phyloP scores from a whole-genome alignment of 106 monocot species.

The Apostasia ramifera region DNA sequence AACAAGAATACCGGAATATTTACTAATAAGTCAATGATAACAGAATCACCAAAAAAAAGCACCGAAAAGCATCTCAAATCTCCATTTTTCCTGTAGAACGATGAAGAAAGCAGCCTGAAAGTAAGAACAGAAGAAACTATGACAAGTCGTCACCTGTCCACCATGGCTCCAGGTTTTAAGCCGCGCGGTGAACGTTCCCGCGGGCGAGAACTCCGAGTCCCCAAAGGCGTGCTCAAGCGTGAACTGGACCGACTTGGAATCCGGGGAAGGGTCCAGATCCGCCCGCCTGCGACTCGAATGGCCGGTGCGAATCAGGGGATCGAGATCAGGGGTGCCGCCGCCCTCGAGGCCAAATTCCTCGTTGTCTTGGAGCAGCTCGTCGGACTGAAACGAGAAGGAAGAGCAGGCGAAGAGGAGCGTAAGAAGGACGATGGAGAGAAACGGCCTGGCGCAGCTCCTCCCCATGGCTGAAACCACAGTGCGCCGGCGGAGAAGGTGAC shows the following conservation, averaged over 20 bases:
- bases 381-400: slow-evolving; percentile 55
- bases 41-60: background rate
- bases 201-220: slow-evolving; percentile 46
- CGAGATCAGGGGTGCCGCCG: slow-evolving; percentile 15
- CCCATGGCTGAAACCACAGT: background rate
- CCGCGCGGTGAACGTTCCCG: slow-evolving; percentile 82
- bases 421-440: slow-evolving; percentile 7
- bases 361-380: slow-evolving; percentile 67
- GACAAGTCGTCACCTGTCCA: slow-evolving; percentile 27
- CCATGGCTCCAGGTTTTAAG: slow-evolving; percentile 75
- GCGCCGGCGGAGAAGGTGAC: background rate
- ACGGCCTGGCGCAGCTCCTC: background rate
- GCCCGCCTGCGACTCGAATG: slow-evolving; percentile 10
- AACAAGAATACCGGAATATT: too few species aligned
- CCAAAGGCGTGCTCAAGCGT: slow-evolving; percentile 75
- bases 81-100: background rate
- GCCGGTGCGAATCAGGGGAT: background rate
- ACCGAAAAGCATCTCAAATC: background rate
- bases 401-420: slow-evolving; percentile 7
- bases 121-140: background rate
- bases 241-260: slow-evolving; percentile 76
- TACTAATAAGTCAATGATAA: too few species aligned
- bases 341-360: slow-evolving; percentile 63
- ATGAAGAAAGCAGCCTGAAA: background rate
- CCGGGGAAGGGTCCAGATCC: slow-evolving; percentile 27